Base-by-base conservation (phyloP, 1,284 basidiomycete genomes). In the Boletus smithii region DNA sequence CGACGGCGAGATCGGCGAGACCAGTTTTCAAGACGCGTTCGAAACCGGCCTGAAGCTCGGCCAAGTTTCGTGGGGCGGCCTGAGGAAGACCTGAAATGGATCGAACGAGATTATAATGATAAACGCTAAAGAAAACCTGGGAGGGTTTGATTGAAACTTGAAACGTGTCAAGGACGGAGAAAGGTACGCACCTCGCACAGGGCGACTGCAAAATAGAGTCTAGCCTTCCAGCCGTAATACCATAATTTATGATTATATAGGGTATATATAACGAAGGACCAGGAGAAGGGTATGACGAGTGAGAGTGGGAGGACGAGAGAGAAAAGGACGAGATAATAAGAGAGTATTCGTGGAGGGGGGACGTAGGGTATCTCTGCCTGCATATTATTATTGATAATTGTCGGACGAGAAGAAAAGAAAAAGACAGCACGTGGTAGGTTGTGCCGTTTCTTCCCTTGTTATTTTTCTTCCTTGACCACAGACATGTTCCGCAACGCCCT, bases 41-140 rank as follows among this genome's bases (percentile, higher is more conserved):
- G 59, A 86, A 80, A 42, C 86, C 76, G 4, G 74, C 62, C 54
- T 79, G 75, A 37, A 91, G 74, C 59, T 86, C 77, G 38, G 61
- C 58, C 9, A 77, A 59, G 54, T 81, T 73, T 23, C 75, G 72
- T 20, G 75, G 69, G 29, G 71, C 62, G 41, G 67, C 69, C 18
- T 76, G 76, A 18, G 76, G 69, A 9, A 76, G 75, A 1, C 72
- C 70, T 42, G 83, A 75, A 41, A 90, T 72, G 47, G 69, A 69
- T 36, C 63, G 68, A 26, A 76, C 73, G 31, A 92, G 76, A 51
- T 74, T 70, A 50, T 69, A 69, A 59, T 90, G 79, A 65, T 89
- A 84, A 34, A 91, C 61, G 51, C 84, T 85, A 69, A 95, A 95
- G 50, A 83, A 62, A n/a, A 83, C 77, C 87, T 93, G 61, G 24